Conservation (phyloP, 495 filamentous ascomycete genomes). For the Talaromyces proteolyticus region DNA sequence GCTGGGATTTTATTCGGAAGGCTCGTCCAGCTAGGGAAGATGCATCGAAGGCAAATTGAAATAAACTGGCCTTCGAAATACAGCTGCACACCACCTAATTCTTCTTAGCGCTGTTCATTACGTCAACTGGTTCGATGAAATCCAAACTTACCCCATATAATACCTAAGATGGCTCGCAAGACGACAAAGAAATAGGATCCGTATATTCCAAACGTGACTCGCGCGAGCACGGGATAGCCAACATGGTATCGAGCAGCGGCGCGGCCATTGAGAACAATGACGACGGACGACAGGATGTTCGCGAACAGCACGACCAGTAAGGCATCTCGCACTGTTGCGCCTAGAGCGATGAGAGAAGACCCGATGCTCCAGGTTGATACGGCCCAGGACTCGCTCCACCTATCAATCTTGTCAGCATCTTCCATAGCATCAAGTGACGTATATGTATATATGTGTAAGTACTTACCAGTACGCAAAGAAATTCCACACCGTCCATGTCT, state of each 20-base stretch:
- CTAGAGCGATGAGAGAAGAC: not conserved
- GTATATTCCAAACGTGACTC: constrained; percentile 53
- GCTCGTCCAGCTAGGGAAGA: constrained; percentile 2
- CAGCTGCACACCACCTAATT: constrained; percentile 5
- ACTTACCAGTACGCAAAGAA: constrained; percentile 5
- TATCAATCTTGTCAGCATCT: not conserved
- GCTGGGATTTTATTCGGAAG: constrained; percentile 2
- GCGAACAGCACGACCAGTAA: constrained; percentile 3
- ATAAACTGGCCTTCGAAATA: constrained; percentile 14
- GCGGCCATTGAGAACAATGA: constrained; percentile 14
- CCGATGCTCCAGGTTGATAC: constrained; percentile 5
- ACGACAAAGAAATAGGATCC: constrained; percentile 52
- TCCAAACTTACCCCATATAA: constrained; percentile 57
- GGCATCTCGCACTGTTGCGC: constrained; percentile 1
- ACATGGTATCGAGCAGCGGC: constrained; percentile 18
- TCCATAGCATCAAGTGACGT: no score
- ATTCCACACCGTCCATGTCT: constrained; percentile 6
- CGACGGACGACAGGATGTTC: constrained; percentile 14
- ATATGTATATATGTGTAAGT: no score
- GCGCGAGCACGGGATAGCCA: constrained; percentile 51
- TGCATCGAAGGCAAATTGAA: constrained; percentile 5
- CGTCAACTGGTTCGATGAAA: constrained; percentile 22
- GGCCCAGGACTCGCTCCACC: constrained; percentile 7
- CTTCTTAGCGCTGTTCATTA: no score
- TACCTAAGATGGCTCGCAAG: constrained; percentile 50